Conservation (phyloP, 768 basidiomycete genomes). For the Mycena belliarum region DNA sequence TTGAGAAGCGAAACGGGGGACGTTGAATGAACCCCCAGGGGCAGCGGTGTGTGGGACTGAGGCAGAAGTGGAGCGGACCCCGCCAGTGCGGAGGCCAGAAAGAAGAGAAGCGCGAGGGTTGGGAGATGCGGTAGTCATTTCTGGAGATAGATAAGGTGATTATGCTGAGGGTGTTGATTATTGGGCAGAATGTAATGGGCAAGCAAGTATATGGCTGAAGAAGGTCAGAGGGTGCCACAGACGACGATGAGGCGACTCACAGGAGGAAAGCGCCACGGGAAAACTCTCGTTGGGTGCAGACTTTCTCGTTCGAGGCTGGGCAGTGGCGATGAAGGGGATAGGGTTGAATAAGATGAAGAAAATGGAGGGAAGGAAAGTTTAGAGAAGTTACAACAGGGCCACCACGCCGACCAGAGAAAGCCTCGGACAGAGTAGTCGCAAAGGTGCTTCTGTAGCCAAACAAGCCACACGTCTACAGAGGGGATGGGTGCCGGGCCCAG, state of each 20-base stretch:
- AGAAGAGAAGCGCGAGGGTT: conserved; percentile 82
- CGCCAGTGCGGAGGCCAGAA: conserved; percentile 86
- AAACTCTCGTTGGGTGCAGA: conserved; percentile 6
- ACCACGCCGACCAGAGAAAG: too few species aligned
- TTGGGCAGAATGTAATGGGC: conserved; percentile 34
- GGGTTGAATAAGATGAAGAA: background rate
- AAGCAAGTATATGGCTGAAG: conserved; percentile 35
- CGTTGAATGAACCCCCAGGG: conserved; percentile 60
- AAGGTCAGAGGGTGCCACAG: conserved; percentile 15
- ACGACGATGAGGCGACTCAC: conserved; percentile 4
- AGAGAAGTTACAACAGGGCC: too few species aligned
- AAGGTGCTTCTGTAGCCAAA: too few species aligned
- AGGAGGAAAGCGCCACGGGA: background rate
- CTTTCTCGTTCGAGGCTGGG: background rate
- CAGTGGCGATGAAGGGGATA: background rate
- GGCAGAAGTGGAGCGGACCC: conserved; percentile 75
- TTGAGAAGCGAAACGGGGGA: conserved; percentile 56
- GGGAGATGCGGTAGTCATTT: conserved; percentile 49
- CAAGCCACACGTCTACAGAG: too few species aligned
- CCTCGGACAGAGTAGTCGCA: too few species aligned
- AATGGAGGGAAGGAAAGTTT: too few species aligned
- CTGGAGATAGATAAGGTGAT: conserved; percentile 31
- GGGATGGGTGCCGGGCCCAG: too few species aligned
- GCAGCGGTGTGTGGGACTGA: conserved; percentile 69
- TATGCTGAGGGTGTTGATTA: conserved; percentile 35